Conservation (phyloP, 371 early-diverging fungal species). For the Actinomortierella ambigua region DNA sequence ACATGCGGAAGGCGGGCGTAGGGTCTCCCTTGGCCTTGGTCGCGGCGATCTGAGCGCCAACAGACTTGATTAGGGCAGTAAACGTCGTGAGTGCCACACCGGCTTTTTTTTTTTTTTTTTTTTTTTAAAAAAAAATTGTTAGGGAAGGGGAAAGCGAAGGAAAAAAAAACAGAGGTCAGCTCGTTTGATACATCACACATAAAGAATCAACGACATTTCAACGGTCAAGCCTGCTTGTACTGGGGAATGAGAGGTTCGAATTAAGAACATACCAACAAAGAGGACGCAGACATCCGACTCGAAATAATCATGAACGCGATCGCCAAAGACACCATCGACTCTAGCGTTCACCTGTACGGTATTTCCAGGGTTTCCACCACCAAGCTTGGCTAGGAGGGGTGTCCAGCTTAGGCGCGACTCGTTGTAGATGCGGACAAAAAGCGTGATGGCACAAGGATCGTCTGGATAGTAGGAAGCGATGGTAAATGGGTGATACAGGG, state of each 20-base stretch:
- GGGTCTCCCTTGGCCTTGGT: background rate
- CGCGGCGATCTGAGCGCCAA: slow-evolving; percentile 7
- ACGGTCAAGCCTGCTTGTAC: too few species aligned
- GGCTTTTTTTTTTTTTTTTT: background rate
- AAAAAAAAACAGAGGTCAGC: background rate
- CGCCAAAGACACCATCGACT: slow-evolving; percentile 4
- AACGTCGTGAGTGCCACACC: slow-evolving; percentile 9
- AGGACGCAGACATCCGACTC: slow-evolving; percentile 10
- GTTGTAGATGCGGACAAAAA: background rate
- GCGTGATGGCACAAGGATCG: background rate
- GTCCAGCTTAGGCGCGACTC: background rate
- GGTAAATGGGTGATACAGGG: slow-evolving; percentile 2
- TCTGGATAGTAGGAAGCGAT: slow-evolving; percentile 2
- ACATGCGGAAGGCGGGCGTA: slow-evolving; percentile 1
- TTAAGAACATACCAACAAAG: slow-evolving; percentile 12
- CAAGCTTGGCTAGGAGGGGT: background rate
- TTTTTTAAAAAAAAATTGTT: background rate
- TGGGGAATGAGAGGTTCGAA: too few species aligned
- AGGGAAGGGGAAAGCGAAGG: background rate
- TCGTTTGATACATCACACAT: background rate
- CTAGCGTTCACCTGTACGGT: background rate
- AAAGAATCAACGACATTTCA: background rate
- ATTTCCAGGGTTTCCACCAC: background rate
- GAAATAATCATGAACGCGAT: background rate
- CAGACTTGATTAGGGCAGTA: slow-evolving; percentile 7